Conservation (phyloP, 1,139 yeast genomes). For the Scheffersomyces cryptocercus region DNA sequence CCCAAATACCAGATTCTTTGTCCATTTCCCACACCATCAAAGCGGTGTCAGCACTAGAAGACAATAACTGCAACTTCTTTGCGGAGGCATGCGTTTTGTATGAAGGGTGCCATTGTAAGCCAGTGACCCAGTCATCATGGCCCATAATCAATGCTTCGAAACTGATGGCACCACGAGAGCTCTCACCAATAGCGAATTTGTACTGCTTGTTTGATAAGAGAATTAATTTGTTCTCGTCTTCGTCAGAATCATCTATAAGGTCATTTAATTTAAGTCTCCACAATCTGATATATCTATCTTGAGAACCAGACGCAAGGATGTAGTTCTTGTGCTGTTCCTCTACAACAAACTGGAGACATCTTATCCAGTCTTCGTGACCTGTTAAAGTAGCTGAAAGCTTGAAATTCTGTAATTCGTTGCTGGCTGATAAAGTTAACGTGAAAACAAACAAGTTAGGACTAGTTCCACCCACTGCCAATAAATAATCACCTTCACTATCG, state of each 20-base stretch:
- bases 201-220: conserved; percentile 68
- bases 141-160: conserved; percentile 96
- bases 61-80: conserved; percentile 58
- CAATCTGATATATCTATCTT: conserved; percentile 83
- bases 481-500: conserved; percentile 31
- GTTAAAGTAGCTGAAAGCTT: conserved; percentile 54
- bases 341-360: conserved; percentile 63
- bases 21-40: conserved; percentile 97
- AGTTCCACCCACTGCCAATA: conserved; percentile 87
- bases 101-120: conserved; percentile 76
- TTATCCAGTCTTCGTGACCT: conserved; percentile 96
- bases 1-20: conserved; percentile 85
- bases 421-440: conserved; percentile 31
- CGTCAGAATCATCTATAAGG: conserved; percentile 56
- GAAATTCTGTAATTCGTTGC: conserved; percentile 18
- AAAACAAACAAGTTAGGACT: conserved; percentile 57
- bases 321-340: conserved; percentile 49
- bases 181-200: conserved; percentile 43
- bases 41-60: conserved; percentile 93
- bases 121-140: conserved; percentile 97
- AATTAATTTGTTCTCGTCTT: conserved; percentile 53
- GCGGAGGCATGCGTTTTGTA: conserved; percentile 11
- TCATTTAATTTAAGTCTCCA: conserved; percentile 74
- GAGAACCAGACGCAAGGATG: conserved; percentile 82
- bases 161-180: conserved; percentile 53